phyloP scores from a whole-genome alignment of 2,329 filamentous ascomycete genomes.

The Paecilomyces dactylethromorphus region DNA sequence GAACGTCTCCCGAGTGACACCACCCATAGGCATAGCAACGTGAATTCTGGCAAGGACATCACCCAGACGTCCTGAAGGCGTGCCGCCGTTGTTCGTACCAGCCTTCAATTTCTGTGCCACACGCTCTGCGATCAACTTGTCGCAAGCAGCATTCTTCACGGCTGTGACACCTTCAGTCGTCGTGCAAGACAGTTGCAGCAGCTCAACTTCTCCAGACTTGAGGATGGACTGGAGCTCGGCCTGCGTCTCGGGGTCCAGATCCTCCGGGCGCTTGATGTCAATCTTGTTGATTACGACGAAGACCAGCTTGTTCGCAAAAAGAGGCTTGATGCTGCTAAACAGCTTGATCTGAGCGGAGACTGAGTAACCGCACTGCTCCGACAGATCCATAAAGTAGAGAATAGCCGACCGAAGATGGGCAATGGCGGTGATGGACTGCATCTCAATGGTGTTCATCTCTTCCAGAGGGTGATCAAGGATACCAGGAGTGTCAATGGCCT shows the following conservation, averaged over 20 bases:
- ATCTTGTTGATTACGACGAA: constrained; percentile 99
- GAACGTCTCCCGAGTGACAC: constrained; percentile 69
- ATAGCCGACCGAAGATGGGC: constrained; percentile 93
- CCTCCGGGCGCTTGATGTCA: constrained; percentile 80
- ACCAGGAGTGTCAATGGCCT: constrained; percentile 97
- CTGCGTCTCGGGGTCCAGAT: constrained; percentile 73
- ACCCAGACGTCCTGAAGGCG: constrained; percentile 72
- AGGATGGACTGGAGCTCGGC: constrained; percentile 71
- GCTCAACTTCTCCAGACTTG: constrained; percentile 82
- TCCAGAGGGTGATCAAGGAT: constrained; percentile 95
- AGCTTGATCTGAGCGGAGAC: constrained; percentile 88
- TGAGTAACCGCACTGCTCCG: constrained; percentile 92
- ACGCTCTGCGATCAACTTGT: constrained; percentile 83
- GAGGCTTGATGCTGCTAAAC: constrained; percentile 92
- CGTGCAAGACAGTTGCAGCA: constrained; percentile 89
- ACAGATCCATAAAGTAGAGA: constrained; percentile 96
- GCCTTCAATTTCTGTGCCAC: constrained; percentile 92
- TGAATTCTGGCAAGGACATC: constrained; percentile 93
- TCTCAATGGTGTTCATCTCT: constrained; percentile 99
- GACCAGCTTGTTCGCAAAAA: constrained; percentile 95
- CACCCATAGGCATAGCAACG: constrained; percentile 87
- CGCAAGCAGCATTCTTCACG: constrained; percentile 91
- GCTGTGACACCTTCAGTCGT: constrained; percentile 90
- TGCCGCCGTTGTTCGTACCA: constrained; percentile 72
- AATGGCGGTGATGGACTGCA: constrained; percentile 97